A percentile compares a stretch with the other conserved stretches of the same genome.
These are phyloP conservation scores for Saccharomycopsis javanensis DNA, from an alignment of 805 yeast genomes.

Conservation along the genomic window DNA sequence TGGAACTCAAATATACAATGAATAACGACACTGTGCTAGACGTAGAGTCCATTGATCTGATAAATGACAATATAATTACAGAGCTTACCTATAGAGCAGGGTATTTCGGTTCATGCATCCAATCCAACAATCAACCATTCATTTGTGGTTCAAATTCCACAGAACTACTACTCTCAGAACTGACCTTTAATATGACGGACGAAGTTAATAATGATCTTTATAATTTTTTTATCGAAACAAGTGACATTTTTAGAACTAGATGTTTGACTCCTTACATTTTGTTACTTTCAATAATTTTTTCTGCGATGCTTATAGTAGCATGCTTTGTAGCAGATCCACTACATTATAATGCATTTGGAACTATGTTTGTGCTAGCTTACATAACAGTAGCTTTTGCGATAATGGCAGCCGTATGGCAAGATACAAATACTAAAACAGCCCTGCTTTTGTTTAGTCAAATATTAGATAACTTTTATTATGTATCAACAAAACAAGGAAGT, in stretches of 20 bases:
- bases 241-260: slow-evolving; percentile 10
- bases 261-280: slow-evolving; percentile 19
- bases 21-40: background rate
- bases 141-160: slow-evolving; percentile 15
- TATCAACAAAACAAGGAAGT: slow-evolving; percentile 7
- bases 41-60: background rate
- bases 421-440: slow-evolving; percentile 17
- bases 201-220: slow-evolving; percentile 9
- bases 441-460: slow-evolving; percentile 11
- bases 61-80: background rate
- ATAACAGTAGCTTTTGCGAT: slow-evolving; percentile 12
- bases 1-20: slow-evolving; percentile 6
- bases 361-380: slow-evolving; percentile 11
- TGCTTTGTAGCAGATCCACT: slow-evolving; percentile 13
- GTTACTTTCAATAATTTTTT: slow-evolving; percentile 9
- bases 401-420: slow-evolving; percentile 19
- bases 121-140: slow-evolving; percentile 5
- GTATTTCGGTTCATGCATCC: slow-evolving; percentile 16
- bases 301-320: slow-evolving; percentile 9
- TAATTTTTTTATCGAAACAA: slow-evolving; percentile 14
- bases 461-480: slow-evolving; percentile 11
- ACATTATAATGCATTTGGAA: slow-evolving; percentile 7
- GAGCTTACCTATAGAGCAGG: slow-evolving; percentile 10
- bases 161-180: slow-evolving; percentile 4
- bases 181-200: slow-evolving; percentile 4